These are phyloP conservation scores for Claviceps pazoutovae DNA, from an alignment of 2,329 filamentous ascomycete genomes.

Conservation along the genomic window DNA sequence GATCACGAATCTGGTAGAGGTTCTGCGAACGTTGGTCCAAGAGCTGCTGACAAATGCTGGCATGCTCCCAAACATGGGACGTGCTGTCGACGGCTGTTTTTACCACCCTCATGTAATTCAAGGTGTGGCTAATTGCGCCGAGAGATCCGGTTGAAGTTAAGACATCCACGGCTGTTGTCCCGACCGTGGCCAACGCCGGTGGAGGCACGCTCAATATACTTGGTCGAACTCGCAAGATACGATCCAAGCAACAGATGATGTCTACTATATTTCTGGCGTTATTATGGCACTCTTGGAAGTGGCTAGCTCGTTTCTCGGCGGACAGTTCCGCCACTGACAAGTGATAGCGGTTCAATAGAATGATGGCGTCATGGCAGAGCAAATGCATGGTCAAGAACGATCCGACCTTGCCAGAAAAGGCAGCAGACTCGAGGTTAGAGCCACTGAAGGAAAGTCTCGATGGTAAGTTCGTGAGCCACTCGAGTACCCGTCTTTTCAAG, in stretches of 20 bases:
- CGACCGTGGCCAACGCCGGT: conserved; percentile 49
- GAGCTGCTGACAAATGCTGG: conserved; percentile 33
- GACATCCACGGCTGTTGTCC: conserved; percentile 52
- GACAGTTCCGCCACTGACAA: conserved; percentile 25
- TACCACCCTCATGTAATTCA: conserved; percentile 39
- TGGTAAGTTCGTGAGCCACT: conserved; percentile 47
- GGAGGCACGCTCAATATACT: conserved; percentile 30
- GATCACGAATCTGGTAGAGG: conserved; percentile 21
- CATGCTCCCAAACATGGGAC: conserved; percentile 44
- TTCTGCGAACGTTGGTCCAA: conserved; percentile 26
- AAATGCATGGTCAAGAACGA: conserved; percentile 51
- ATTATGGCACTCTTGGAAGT: conserved; percentile 33
- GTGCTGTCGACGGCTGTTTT: conserved; percentile 42
- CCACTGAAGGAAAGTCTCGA: conserved; percentile 37
- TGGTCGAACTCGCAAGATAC: conserved; percentile 19
- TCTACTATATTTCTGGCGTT: conserved; percentile 39
- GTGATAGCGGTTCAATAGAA: conserved; percentile 51
- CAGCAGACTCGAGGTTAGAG: conserved; percentile 42
- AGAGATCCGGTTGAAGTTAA: conserved; percentile 45
- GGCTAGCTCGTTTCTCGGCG: conserved; percentile 25
- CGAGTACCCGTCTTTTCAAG: conserved; percentile 36
- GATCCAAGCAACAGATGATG: conserved; percentile 28
- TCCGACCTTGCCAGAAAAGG: conserved; percentile 38
- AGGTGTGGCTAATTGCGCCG: conserved; percentile 33
- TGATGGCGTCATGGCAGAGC: conserved; percentile 48